Evolutionary conservation across 1,139 yeast species (phyloP).

Genomic region (Pichia kudriavzevii): DNA sequence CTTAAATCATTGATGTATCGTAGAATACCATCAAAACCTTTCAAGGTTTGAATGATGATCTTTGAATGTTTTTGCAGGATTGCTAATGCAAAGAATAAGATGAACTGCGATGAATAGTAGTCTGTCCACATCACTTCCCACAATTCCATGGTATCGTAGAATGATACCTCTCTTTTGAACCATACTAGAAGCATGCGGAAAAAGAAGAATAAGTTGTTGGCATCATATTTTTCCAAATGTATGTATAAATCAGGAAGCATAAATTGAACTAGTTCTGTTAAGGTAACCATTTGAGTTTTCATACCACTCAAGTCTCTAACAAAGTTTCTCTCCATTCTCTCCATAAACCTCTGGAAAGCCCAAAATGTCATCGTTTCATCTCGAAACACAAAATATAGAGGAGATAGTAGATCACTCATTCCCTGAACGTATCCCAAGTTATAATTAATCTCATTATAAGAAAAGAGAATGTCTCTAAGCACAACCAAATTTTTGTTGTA

Average conservation of each 20-base stretch:
- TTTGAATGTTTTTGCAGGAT: slow-evolving; percentile 81
- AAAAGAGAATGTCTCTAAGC: slow-evolving; percentile 71
- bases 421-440: slow-evolving; percentile 96
- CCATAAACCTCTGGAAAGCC: slow-evolving; percentile 87
- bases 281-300: slow-evolving; percentile 76
- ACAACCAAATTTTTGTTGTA: slow-evolving; percentile 60
- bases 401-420: slow-evolving; percentile 89
- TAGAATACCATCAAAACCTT: slow-evolving; percentile 81
- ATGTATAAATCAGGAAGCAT: slow-evolving; percentile 80
- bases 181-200: slow-evolving; percentile 92
- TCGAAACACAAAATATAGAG: slow-evolving; percentile 67
- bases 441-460: slow-evolving; percentile 77
- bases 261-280: slow-evolving; percentile 77
- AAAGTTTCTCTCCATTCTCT: slow-evolving; percentile 90
- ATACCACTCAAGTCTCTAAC: slow-evolving; percentile 88
- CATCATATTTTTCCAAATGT: slow-evolving; percentile 81
- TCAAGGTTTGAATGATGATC: slow-evolving; percentile 64
- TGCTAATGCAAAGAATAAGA: slow-evolving; percentile 78
- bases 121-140: slow-evolving; percentile 96
- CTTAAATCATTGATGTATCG: slow-evolving; percentile 89
- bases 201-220: slow-evolving; percentile 84
- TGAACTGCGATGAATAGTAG: slow-evolving; percentile 76
- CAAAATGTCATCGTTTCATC: slow-evolving; percentile 82
- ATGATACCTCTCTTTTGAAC: slow-evolving; percentile 87
- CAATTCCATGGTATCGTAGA: slow-evolving; percentile 66